Percentiles rank a stretch among this genome's conserved stretches.
These are phyloP conservation scores for Phytophthora tubulina DNA, from an alignment of 352 stramenopile genomes.

Conservation along the genomic window DNA sequence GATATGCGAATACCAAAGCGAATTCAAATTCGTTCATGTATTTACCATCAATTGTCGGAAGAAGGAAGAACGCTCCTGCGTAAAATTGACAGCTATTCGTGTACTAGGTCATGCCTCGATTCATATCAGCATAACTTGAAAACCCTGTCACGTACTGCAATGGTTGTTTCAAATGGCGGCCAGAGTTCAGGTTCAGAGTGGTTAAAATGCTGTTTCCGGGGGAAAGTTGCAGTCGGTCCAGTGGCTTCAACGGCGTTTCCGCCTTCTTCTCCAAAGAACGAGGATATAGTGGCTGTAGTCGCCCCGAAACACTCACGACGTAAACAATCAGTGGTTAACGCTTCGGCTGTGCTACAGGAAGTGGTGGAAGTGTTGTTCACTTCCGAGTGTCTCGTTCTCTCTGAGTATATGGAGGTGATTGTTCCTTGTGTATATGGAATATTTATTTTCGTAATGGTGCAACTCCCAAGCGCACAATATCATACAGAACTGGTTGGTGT, in stretches of 20 bases:
- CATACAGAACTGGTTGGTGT: constrained; percentile 42
- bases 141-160: background rate
- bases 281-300: background rate
- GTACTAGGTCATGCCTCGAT: background rate
- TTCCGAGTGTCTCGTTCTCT: constrained; percentile 46
- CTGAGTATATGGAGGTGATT: constrained; percentile 55
- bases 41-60: constrained; percentile 13
- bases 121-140: constrained; percentile 14
- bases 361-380: constrained; percentile 41
- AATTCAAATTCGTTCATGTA: constrained; percentile 25
- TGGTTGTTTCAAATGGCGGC: background rate
- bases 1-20: background rate
- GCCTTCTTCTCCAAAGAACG: background rate
- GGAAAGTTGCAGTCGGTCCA: background rate
- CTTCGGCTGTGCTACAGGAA: constrained; percentile 27
- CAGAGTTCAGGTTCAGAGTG: background rate
- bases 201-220: background rate
- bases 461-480: constrained; percentile 42
- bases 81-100: background rate
- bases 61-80: background rate
- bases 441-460: constrained; percentile 27
- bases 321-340: constrained; percentile 14
- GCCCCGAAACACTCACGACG: background rate
- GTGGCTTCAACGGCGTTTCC: background rate
- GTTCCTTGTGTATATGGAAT: constrained; percentile 42